A percentile compares a stretch with the other conserved stretches of the same genome.
These are phyloP conservation scores for Solanum rostratum DNA, from an alignment of 257 asterid species.

Conservation along the genomic window DNA sequence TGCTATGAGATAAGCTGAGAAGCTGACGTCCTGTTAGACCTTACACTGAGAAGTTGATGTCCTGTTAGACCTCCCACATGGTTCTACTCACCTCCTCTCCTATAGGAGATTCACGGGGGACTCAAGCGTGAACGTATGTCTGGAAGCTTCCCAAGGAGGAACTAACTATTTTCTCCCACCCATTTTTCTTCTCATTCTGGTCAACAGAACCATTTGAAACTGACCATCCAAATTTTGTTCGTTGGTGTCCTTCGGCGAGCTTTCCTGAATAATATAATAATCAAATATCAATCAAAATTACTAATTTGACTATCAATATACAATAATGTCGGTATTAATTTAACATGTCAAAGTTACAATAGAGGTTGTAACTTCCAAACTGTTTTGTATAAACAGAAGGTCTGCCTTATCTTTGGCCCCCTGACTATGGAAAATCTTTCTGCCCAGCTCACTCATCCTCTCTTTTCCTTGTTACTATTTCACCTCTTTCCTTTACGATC, in stretches of 20 bases:
- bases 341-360: not conserved
- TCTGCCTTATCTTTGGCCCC: not conserved
- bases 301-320: not conserved
- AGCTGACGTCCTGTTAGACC: not conserved
- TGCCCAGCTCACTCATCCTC: not conserved
- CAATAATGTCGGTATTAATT: not conserved
- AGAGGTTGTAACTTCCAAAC: not conserved
- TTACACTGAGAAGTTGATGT: not conserved
- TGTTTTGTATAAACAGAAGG: not conserved
- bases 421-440: not conserved
- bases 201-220: not conserved
- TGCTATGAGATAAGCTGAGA: not conserved
- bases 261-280: not conserved
- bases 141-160: not conserved
- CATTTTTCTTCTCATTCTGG: not conserved
- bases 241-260: not conserved
- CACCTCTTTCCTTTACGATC: not conserved
- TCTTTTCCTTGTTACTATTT: not conserved
- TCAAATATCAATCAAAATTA: not conserved
- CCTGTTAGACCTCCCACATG: not conserved
- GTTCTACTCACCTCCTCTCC: not conserved
- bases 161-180: not conserved
- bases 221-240: not conserved
- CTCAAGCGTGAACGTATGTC: not conserved
- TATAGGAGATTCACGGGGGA: not conserved